Base-by-base conservation (phyloP, 2,329 filamentous ascomycete genomes). In the Neonectria punicea region DNA sequence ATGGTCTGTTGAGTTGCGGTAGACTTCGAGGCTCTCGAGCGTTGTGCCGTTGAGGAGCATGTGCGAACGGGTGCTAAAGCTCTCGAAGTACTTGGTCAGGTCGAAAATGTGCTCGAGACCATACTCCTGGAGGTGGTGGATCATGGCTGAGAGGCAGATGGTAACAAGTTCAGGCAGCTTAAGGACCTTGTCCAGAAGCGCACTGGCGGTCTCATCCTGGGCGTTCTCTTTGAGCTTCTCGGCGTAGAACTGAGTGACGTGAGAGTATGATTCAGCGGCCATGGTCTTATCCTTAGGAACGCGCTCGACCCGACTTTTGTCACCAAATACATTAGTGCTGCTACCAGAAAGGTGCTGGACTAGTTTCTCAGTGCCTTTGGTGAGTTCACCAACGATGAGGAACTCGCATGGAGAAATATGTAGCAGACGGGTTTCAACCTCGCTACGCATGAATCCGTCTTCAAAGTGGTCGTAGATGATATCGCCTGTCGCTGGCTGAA, bases 31-130 rank as follows among this genome's bases (percentile, higher is more conserved):
- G 73, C 93, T 97, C 53, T 93, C 95, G 41, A 99, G 82, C 0
- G 95, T 98, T 59, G 97, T 99, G 49, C 95, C 96, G 75, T 97
- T 98, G 65, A 99, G 84, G 4, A 98, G 84, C 96, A 99, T 98
- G 75, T 98, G 94, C 14, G 95, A 94, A 41, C 94, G 86, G 8
- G 94, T 93, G 72, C 93, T 97, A 80, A 99, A 99, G 2, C 94
- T 93, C 72, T 97, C 92, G 75, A 99, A 99, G 81, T 98, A 97
- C 73, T 97, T 97, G 2, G 96, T 98, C 47, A 99, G 82, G 74
- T 97, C 92, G 73, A 99, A 97, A 58, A 99, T 93, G 81, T 98
- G 94, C 78, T 98, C 92, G 20, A 99, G 85, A 1, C 94, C 94
- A 77, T 98, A 99, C 69, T 97, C 94, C 18, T 89, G 90, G 72